Base-by-base conservation (phyloP, 169 alveolate genomes). In the Plasmodium vinckei region DNA sequence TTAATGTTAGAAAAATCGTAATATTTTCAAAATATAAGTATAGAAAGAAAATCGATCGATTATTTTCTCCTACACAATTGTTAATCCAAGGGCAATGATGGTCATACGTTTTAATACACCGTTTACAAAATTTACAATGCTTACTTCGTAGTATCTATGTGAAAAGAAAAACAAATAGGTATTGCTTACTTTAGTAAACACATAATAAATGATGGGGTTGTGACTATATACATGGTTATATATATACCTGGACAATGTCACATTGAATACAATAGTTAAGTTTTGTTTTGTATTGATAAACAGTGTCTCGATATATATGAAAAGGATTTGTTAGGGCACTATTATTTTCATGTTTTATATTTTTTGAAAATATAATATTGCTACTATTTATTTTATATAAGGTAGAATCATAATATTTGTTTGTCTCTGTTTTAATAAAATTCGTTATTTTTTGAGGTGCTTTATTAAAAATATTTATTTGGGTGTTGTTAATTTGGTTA, bases 71-170 rank as follows among this genome's bases (percentile, higher is more conserved):
- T n/a, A 75, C 72, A 15, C 88, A 75, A 44, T 75, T 75, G 15
- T 75, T 75, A 12, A 75, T 75, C 88, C 88, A 75, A 4, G 57
- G 88, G 4, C 88, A 75, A 57, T 75, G 88, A 21, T 75, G 88
- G 5, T 75, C 88, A 44, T 63, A 75, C 5, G 88, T 75, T 19
- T 75, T 19, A 5, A 75, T 75, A 56, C 88, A 75, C 25, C 39
- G 44, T 49, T 51, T 23, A 54, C 88, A 75, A 3, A 56, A n/a
- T 19, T 61, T 15, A 25, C 88, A 75, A 46, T 75, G 88, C 39
- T 23, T 75, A 10, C 70, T 75, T 25, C 88, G 71, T 19, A 75
- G 6, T 0, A 64, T 25, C 88, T 75, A 44, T 12, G 44, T 9
- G n/a, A 2, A 53, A 51, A 33, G 23, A 17, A 67, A 67, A n/a